Evolutionary conservation across 352 stramenopile genomes (phyloP).

Genomic region (Phytophthora sp.): DNA sequence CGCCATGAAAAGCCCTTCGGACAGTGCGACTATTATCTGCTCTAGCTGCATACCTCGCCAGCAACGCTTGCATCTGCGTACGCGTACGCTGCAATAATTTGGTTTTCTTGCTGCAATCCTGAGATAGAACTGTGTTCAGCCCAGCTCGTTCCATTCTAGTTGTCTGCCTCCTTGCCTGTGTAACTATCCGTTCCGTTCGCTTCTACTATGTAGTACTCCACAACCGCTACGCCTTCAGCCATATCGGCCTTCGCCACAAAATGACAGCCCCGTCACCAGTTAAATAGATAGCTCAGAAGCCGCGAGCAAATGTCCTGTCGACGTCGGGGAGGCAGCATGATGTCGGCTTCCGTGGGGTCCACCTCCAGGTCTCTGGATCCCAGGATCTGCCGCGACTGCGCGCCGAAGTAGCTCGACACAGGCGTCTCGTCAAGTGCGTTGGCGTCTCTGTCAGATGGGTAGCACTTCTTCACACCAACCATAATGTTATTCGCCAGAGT

Average conservation of each 20-base stretch:
- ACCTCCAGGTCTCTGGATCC: slow-evolving; percentile 72
- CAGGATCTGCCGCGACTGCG: slow-evolving; percentile 48
- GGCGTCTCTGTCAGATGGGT: slow-evolving; percentile 64
- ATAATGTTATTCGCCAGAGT: slow-evolving; percentile 72
- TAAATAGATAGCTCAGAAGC: slow-evolving; percentile 86
- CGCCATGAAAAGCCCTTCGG: not conserved
- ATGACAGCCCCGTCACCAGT: slow-evolving; percentile 52
- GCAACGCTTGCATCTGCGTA: not conserved
- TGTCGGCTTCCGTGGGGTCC: slow-evolving; percentile 77
- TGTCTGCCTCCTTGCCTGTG: not conserved
- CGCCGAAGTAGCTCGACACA: slow-evolving; percentile 59
- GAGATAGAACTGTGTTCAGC: not conserved
- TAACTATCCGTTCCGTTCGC: not conserved
- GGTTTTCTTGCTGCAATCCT: not conserved
- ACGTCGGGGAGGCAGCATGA: slow-evolving; percentile 80
- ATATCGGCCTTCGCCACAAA: slow-evolving; percentile 3
- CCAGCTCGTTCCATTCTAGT: not conserved
- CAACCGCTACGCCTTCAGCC: slow-evolving; percentile 18
- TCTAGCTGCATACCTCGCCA: not conserved
- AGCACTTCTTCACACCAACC: slow-evolving; percentile 85
- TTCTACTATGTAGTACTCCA: slow-evolving; percentile 11
- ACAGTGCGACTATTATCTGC: slow-evolving; percentile 4
- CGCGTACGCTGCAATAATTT: not conserved
- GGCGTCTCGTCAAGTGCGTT: slow-evolving; percentile 63
- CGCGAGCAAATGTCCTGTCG: slow-evolving; percentile 83